These are phyloP conservation scores for Metschnikowia sp. DNA, from an alignment of 805 yeast species.

Conservation along the genomic window DNA sequence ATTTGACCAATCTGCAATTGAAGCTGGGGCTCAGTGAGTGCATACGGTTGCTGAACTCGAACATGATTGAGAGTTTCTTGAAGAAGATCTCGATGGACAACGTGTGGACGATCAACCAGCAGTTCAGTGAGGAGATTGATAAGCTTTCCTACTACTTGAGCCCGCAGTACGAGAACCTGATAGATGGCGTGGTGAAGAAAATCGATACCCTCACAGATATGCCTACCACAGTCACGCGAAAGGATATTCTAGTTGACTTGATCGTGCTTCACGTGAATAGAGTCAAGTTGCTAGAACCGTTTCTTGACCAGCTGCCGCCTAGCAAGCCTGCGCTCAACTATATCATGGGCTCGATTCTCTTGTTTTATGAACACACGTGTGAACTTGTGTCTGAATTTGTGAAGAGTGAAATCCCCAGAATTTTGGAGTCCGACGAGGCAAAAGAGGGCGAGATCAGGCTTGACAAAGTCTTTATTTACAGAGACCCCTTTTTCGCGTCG, in stretches of 20 bases:
- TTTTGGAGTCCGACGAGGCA: conserved; percentile 6
- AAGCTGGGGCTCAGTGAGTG: conserved; percentile 51
- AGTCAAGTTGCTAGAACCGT: conserved; percentile 52
- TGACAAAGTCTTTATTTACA: conserved; percentile 35
- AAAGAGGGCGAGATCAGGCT: conserved; percentile 16
- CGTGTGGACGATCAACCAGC: conserved; percentile 36
- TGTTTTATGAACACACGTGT: conserved; percentile 23
- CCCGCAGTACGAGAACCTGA: conserved; percentile 14
- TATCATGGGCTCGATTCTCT: conserved; percentile 29
- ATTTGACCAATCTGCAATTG: conserved; percentile 28
- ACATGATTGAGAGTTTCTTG: conserved; percentile 51
- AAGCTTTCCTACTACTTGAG: conserved; percentile 27
- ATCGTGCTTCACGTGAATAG: conserved; percentile 47
- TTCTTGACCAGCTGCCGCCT: conserved; percentile 39
- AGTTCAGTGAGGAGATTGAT: conserved; percentile 42
- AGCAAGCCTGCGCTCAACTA: conserved; percentile 31
- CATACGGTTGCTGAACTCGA: conserved; percentile 45
- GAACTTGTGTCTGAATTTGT: conserved; percentile 15
- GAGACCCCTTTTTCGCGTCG: conserved; percentile 47
- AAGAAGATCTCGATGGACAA: conserved; percentile 41
- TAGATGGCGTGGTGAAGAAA: conserved; percentile 12
- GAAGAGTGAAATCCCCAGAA: conserved; percentile 10
- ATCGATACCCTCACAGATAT: conserved; percentile 20
- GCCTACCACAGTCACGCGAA: conserved; percentile 23
- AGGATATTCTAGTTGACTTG: conserved; percentile 43